A percentile compares a stretch with the other conserved stretches of the same genome.
Evolutionary conservation across 2,329 filamentous ascomycete species (phyloP).

Genomic region (Scytalidium lignicola): DNA sequence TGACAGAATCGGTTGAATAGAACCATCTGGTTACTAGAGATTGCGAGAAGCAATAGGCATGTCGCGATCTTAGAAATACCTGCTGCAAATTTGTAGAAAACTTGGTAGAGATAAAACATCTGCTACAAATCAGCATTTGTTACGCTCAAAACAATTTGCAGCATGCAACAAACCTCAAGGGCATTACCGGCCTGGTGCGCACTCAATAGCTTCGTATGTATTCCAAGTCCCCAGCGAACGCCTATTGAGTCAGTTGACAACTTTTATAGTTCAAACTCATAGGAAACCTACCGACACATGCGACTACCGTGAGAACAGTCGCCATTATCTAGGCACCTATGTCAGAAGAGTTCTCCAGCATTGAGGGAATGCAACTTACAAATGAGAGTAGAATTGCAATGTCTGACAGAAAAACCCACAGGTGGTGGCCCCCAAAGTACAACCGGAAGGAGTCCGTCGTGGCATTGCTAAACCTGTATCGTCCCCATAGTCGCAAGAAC

Average conservation of each 20-base stretch:
- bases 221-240: background rate
- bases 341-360: background rate
- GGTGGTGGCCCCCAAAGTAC: constrained; percentile 4
- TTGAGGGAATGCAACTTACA: constrained; percentile 1
- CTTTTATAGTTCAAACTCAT: background rate
- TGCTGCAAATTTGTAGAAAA: constrained; percentile 11
- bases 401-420: constrained; percentile 8
- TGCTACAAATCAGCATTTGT: constrained; percentile 3
- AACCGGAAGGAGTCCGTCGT: background rate
- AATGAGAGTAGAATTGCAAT: constrained; percentile 6
- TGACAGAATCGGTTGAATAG: constrained; percentile 8
- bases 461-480: constrained; percentile 4
- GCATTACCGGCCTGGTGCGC: background rate
- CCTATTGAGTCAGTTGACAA: background rate
- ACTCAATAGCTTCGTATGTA: background rate
- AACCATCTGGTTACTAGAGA: constrained; percentile 9
- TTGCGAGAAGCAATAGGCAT: constrained; percentile 10
- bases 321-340: background rate
- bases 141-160: background rate
- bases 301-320: background rate
- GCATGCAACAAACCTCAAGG: background rate
- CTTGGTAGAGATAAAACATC: constrained; percentile 14
- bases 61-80: constrained; percentile 12
- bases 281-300: background rate
- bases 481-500: constrained; percentile 9